A percentile compares a stretch with the other conserved stretches of the same genome.
Conservation (phyloP, 805 yeast genomes). For the Cyberlindnera mrakii region DNA sequence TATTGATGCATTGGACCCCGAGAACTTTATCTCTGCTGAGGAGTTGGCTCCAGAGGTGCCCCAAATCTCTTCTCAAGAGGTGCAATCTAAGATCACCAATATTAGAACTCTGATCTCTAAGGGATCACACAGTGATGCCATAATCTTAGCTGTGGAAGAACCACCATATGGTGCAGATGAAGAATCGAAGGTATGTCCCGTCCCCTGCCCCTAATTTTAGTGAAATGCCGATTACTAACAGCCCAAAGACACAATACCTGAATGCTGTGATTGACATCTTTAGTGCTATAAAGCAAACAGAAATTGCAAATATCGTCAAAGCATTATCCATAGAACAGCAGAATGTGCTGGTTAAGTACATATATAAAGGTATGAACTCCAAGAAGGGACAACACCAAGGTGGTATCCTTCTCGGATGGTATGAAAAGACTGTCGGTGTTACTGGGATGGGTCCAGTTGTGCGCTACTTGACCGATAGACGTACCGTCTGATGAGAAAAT, state of each 20-base stretch:
- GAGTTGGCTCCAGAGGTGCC: slow-evolving; percentile 49
- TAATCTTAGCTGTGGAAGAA: slow-evolving; percentile 52
- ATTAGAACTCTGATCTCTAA: slow-evolving; percentile 58
- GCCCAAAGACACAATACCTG: slow-evolving; percentile 35
- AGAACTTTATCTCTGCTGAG: slow-evolving; percentile 51
- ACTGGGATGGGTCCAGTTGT: slow-evolving; percentile 89
- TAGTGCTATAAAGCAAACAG: slow-evolving; percentile 59
- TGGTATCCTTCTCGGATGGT: slow-evolving; percentile 84
- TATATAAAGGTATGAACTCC: slow-evolving; percentile 79
- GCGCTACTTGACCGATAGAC: slow-evolving; percentile 79
- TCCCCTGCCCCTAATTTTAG: slow-evolving; percentile 18
- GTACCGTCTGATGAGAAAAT: slow-evolving; percentile 48
- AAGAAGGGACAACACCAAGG: slow-evolving; percentile 80
- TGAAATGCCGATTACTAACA: slow-evolving; percentile 20
- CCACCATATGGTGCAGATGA: slow-evolving; percentile 83
- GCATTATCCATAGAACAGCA: slow-evolving; percentile 58
- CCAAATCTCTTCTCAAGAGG: slow-evolving; percentile 44
- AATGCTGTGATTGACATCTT: slow-evolving; percentile 64
- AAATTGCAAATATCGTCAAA: slow-evolving; percentile 56
- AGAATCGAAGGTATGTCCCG: slow-evolving; percentile 36
- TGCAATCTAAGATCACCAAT: slow-evolving; percentile 48
- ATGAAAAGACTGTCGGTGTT: slow-evolving; percentile 77
- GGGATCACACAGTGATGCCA: slow-evolving; percentile 68
- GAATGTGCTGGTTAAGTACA: slow-evolving; percentile 73
- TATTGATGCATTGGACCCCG: slow-evolving; percentile 86